A percentile compares a stretch with the other conserved stretches of the same genome.
phyloP scores from a whole-genome alignment of 2,329 filamentous ascomycete species.

The Pestalotiopsis sp. region DNA sequence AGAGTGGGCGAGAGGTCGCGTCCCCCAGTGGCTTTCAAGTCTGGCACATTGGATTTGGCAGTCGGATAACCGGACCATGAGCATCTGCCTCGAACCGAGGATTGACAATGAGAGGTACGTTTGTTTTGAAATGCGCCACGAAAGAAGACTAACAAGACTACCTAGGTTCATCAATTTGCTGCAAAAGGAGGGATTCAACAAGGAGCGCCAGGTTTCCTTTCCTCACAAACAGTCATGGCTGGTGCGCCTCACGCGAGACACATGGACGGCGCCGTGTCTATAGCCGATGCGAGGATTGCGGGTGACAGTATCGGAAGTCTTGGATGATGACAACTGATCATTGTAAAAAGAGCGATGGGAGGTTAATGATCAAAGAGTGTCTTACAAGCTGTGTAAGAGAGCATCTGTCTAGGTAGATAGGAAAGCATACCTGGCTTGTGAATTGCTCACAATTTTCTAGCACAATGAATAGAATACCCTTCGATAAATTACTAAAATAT shows the following conservation, averaged over 20 bases:
- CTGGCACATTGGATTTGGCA: slow-evolving; percentile 85
- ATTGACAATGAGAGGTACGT: slow-evolving; percentile 86
- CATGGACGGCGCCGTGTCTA: slow-evolving; percentile 53
- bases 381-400: too few species aligned
- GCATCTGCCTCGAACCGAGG: slow-evolving; percentile 83
- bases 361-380: too few species aligned
- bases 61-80: slow-evolving; percentile 79
- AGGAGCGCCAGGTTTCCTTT: slow-evolving; percentile 83
- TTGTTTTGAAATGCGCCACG: too few species aligned
- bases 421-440: too few species aligned
- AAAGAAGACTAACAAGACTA: not conserved
- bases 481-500: too few species aligned
- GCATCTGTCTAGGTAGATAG: too few species aligned
- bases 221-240: slow-evolving; percentile 92
- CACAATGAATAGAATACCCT: too few species aligned
- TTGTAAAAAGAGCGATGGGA: not conserved
- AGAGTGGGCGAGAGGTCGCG: slow-evolving; percentile 84
- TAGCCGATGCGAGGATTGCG: not conserved
- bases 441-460: too few species aligned
- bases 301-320: not conserved
- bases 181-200: slow-evolving; percentile 76
- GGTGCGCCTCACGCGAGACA: slow-evolving; percentile 78
- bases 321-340: not conserved
- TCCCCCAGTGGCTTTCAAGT: slow-evolving; percentile 80
- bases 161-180: slow-evolving; percentile 71